Evolutionary conservation across 176 grass and related monocot species (phyloP), one percentile per base, ranked within the genome.

Genomic region (Canna indica): DNA sequence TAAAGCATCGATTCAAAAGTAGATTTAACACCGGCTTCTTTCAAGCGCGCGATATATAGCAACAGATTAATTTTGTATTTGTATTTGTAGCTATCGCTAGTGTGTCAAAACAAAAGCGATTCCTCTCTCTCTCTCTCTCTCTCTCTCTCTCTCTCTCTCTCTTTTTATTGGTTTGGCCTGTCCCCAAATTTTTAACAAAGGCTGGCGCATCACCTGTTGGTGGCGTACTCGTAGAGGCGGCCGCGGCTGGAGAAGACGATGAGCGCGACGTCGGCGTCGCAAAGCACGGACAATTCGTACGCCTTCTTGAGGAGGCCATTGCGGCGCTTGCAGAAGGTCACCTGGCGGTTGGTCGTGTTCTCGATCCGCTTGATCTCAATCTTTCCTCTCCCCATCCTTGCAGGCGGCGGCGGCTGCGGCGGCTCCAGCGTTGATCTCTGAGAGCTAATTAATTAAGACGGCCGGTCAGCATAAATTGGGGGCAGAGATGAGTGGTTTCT

Each of bases 361-460:
- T 73, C 71, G 53, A 73, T 73, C 53, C 53, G 56, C 71, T 59
- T 73, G 71, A 73, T 73, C 71, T 73, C 71, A 28, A 73, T 73
- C 71, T 73, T 73, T 9, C 71, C 71, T 31, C 68, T 41, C 11
- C 68, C 68, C 68, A 70, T 70, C 44, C 36, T 70, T 44, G 24
- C 68, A 24, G 44, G 34, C 36, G 26, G 16, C 68, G 41, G 41
- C 41, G n/a, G n/a, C n/a, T n/a, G n/a, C 36, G 44, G 34, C 36
- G 26, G 28, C 68, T 48, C 42, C 68, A 48, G 68, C 44, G 24
- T 50, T 11, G 17, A 17, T 34, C 17, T 35, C 18, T 35, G 62
- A n/a, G n/a, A n/a, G n/a, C n/a, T n/a, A n/a, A n/a, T n/a, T n/a
- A n/a, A n/a, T n/a, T n/a, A n/a, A n/a, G n/a, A n/a, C n/a, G n/a